These are phyloP conservation scores for Botryotinia globosa DNA, from an alignment of 2,329 filamentous ascomycete genomes.

Conservation along the genomic window DNA sequence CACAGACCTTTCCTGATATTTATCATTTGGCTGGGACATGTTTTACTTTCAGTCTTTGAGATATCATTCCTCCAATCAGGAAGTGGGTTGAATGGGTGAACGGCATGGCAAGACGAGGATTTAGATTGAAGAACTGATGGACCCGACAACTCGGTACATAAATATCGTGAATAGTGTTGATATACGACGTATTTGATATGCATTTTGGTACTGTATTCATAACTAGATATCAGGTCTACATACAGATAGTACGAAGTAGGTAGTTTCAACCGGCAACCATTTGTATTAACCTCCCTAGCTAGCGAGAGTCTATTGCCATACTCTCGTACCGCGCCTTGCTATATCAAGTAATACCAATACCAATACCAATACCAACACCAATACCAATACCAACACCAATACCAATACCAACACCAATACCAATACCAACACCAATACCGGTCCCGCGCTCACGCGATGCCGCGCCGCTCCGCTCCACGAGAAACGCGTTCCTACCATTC, in stretches of 20 bases:
- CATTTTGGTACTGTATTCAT: neutral
- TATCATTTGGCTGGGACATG: neutral
- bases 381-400: no score
- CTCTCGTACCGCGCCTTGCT: neutral
- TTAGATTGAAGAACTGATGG: slow-evolving; percentile 3
- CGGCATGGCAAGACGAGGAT: neutral
- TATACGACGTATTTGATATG: neutral
- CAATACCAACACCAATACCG: no score
- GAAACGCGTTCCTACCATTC: neutral
- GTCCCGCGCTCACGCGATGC: neutral
- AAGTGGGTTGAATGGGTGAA: neutral
- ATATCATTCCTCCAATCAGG: neutral
- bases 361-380: neutral
- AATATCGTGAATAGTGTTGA: neutral
- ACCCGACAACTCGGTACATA: slow-evolving; percentile 2
- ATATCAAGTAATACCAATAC: neutral
- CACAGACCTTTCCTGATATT: neutral
- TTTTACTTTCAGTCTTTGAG: neutral
- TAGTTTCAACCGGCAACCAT: neutral
- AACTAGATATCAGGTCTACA: neutral
- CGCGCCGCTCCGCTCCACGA: slow-evolving; percentile 8
- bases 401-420: neutral
- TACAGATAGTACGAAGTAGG: no score
- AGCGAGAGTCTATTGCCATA: neutral
- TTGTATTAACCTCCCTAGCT: neutral